These are phyloP conservation scores for Trametes punicea DNA, from an alignment of 768 basidiomycete species.

Conservation along the genomic window DNA sequence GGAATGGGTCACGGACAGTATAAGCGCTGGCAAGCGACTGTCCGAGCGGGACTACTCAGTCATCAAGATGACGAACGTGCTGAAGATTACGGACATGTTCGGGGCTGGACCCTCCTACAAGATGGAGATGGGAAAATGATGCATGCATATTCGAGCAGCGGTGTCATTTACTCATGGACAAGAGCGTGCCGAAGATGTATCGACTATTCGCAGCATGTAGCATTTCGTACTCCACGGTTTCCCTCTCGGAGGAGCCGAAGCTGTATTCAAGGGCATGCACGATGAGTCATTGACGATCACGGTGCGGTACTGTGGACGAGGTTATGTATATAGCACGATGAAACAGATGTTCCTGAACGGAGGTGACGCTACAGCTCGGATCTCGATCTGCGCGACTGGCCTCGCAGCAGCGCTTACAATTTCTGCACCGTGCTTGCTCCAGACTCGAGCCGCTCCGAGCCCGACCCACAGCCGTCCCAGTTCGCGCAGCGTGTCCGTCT, in stretches of 20 bases:
- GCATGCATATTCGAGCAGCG: not conserved
- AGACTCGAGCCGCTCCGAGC: not conserved
- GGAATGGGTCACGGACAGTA: conserved; percentile 72
- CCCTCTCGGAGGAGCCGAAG: not conserved
- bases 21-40: conserved; percentile 54
- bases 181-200: not conserved
- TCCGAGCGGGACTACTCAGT: conserved; percentile 59
- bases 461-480: not conserved
- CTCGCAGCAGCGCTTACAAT: no score
- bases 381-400: no score
- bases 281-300: no score
- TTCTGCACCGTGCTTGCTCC: no score
- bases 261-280: not conserved
- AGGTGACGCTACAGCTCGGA: no score
- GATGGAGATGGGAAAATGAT: not conserved
- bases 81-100: conserved; percentile 40
- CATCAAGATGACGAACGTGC: conserved; percentile 37
- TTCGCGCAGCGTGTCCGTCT: conserved; percentile 1
- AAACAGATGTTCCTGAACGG: no score
- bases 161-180: not conserved
- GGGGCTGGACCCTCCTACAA: conserved; percentile 9
- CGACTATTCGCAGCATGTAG: not conserved
- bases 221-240: no score
- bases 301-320: no score
- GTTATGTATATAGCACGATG: no score